phyloP scores from a whole-genome alignment of 139 green algal species.

The Micractinium sp. region DNA sequence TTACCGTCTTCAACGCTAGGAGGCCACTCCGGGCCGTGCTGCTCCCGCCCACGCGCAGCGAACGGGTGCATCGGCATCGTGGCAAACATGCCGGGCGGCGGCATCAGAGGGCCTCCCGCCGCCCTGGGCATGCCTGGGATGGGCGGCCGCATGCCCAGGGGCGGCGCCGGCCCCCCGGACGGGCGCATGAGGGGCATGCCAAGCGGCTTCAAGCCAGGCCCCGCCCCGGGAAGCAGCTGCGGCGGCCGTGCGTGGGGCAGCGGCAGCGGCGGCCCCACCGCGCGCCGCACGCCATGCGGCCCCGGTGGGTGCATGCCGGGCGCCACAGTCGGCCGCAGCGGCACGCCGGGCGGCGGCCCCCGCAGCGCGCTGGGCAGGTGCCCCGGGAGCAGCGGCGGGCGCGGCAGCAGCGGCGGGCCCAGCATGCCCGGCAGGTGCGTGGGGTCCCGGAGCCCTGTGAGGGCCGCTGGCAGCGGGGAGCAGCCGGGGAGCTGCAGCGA shows the following conservation, averaged over 20 bases:
- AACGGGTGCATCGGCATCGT: not conserved
- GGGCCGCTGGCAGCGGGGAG: conserved; percentile 4
- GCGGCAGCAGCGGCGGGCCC: not conserved
- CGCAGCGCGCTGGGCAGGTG: not conserved
- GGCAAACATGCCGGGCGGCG: not conserved
- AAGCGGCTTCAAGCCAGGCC: too few relatives aligned
- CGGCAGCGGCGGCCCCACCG: not conserved
- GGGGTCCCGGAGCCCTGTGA: conserved; percentile 9
- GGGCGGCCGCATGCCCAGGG: not conserved
- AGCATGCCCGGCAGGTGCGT: conserved; percentile 10
- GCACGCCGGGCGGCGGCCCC: not conserved
- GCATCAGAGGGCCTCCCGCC: not conserved
- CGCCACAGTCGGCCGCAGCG: not conserved
- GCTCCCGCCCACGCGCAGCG: not conserved
- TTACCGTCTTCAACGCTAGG: not conserved
- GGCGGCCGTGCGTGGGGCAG: not conserved
- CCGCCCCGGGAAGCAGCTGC: not conserved
- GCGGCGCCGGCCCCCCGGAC: too few relatives aligned
- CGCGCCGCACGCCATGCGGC: not conserved
- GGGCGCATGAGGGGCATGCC: not conserved
- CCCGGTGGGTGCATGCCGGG: not conserved
- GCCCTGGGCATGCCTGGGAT: not conserved
- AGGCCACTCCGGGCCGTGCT: not conserved
- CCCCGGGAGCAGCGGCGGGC: not conserved
- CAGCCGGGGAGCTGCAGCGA: conserved; percentile 24